Evolutionary conservation across 176 grass and related monocot species (phyloP).

Genomic region (Oryza meridionalis): DNA sequence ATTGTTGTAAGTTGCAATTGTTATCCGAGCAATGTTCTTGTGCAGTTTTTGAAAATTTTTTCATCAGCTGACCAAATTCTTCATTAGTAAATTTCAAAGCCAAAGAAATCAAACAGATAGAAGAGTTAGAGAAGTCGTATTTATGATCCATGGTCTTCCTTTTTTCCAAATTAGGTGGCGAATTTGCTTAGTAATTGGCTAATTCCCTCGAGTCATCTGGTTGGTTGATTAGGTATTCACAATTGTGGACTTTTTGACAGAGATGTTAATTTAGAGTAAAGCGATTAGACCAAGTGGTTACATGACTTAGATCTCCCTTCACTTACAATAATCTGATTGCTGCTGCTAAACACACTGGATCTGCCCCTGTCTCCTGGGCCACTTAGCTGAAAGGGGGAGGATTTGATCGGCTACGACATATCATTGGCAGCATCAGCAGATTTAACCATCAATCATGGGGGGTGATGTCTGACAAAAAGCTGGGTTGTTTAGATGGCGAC

Average conservation of each 20-base stretch:
- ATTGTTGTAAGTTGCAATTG: constrained; percentile 59
- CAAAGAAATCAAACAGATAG: neutral
- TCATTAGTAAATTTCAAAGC: neutral
- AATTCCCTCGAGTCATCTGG: constrained; percentile 16
- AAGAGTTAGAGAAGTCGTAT: neutral
- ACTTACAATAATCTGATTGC: neutral
- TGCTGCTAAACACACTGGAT: neutral
- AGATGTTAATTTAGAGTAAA: neutral
- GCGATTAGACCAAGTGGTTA: constrained; percentile 36
- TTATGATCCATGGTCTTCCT: neutral
- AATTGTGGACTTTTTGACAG: constrained; percentile 33
- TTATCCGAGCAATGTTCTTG: constrained; percentile 57
- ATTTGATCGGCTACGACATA: neutral
- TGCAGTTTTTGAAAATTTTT: constrained; percentile 43
- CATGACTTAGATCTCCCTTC: constrained; percentile 11
- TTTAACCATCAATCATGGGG: constrained; percentile 52
- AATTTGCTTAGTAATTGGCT: constrained; percentile 32
- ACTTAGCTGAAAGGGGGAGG: constrained; percentile 2
- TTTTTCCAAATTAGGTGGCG: constrained; percentile 2
- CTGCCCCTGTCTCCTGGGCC: constrained; percentile 20
- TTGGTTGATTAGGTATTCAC: constrained; percentile 25
- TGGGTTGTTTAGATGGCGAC: constrained; percentile 52
- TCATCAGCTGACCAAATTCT: constrained; percentile 15
- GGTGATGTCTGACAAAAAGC: constrained; percentile 46
- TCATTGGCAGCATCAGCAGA: constrained; percentile 28